These are phyloP conservation scores for Pinus taeda DNA, from an alignment of 75 land plant species.

Conservation along the genomic window DNA sequence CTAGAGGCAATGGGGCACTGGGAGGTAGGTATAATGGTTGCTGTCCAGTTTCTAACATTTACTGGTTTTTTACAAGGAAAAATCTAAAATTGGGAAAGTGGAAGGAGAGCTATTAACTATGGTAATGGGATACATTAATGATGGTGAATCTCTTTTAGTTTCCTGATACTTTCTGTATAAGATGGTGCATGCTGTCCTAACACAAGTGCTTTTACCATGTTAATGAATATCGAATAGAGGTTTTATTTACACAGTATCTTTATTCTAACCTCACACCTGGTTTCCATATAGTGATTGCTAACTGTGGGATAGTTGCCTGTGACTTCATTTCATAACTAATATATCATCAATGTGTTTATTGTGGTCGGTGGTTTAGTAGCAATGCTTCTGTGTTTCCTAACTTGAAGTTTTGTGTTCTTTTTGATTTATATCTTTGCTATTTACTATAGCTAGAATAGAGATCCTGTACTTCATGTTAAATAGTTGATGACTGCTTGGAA, in stretches of 20 bases:
- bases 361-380: not conserved
- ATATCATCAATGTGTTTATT: not conserved
- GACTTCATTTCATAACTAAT: not conserved
- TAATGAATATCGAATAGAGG: not conserved
- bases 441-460: not conserved
- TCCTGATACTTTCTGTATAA: not conserved
- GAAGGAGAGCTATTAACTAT: not conserved
- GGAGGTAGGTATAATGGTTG: not conserved
- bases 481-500: not conserved
- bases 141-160: not conserved
- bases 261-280: not conserved
- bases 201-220: not conserved
- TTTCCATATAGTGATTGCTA: not conserved
- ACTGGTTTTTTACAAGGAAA: not conserved
- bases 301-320: not conserved
- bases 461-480: not conserved
- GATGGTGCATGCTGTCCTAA: not conserved
- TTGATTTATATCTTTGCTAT: not conserved
- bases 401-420: not conserved
- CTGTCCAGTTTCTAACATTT: not conserved
- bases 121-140: not conserved
- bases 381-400: not conserved
- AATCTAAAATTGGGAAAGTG: not conserved
- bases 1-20: not conserved
- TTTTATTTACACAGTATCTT: not conserved